phyloP scores from a whole-genome alignment of 148 eudicot species.

The Vaccinium darrowii region DNA sequence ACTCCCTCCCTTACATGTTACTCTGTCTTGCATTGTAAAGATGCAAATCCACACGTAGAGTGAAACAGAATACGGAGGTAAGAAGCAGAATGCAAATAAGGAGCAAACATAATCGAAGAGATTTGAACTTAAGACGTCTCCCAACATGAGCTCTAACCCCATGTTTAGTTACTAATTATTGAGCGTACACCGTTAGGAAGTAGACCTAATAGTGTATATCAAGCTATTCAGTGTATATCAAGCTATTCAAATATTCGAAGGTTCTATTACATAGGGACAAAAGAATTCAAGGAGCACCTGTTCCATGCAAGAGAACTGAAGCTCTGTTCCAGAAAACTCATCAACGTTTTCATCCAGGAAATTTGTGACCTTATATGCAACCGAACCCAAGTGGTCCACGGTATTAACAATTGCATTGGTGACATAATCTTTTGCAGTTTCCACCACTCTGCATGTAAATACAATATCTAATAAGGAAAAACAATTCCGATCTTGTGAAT shows the following conservation, averaged over 20 bases:
- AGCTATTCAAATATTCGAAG: not conserved
- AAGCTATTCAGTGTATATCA: not conserved
- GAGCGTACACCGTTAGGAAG: not conserved
- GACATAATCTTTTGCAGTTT: slow-evolving; percentile 40
- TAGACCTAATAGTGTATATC: not conserved
- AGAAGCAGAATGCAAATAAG: not conserved
- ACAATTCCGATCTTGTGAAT: not conserved
- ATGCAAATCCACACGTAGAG: not conserved
- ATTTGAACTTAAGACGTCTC: not conserved
- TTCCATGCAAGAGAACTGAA: slow-evolving; percentile 34
- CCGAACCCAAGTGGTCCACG: slow-evolving; percentile 53
- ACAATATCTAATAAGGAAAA: not conserved
- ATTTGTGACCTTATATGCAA: slow-evolving; percentile 36
- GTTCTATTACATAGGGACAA: not conserved
- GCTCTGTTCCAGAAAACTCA: slow-evolving; percentile 32
- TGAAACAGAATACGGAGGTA: not conserved
- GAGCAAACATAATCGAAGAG: not conserved
- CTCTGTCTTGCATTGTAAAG: not conserved
- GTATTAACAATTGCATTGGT: slow-evolving; percentile 40
- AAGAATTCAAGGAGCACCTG: slow-evolving; percentile 31
- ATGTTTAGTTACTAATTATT: not conserved
- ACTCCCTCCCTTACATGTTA: not conserved
- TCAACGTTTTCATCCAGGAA: slow-evolving; percentile 46
- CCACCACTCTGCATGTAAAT: slow-evolving; percentile 32
- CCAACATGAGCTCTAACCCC: not conserved